phyloP scores from a whole-genome alignment of 2,329 filamentous ascomycete genomes.

The Rhexocercosporidium sp. region DNA sequence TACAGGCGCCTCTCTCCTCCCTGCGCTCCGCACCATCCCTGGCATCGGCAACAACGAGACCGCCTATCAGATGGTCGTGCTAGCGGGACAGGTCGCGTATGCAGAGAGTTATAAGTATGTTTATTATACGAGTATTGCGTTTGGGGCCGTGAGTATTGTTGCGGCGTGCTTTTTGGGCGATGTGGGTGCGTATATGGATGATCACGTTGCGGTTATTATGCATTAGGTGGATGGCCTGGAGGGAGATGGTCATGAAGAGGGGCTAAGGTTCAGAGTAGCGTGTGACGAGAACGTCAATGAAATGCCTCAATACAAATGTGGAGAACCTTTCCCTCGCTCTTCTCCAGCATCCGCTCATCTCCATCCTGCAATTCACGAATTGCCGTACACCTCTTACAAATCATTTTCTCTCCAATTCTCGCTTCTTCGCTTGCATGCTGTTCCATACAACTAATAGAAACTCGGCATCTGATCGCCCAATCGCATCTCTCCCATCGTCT shows the following conservation, averaged over 20 bases:
- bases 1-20: slow-evolving; percentile 39
- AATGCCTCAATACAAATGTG: too few relatives aligned
- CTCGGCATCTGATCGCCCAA: neutral
- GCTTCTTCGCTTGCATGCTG: too few relatives aligned
- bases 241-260: neutral
- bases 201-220: slow-evolving; percentile 57
- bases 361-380: too few relatives aligned
- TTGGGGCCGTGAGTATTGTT: slow-evolving; percentile 60
- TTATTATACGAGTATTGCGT: slow-evolving; percentile 66
- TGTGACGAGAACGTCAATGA: too few relatives aligned
- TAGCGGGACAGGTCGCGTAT: slow-evolving; percentile 60
- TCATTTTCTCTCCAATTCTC: too few relatives aligned
- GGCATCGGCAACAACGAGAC: slow-evolving; percentile 53
- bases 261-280: neutral
- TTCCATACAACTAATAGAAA: neutral
- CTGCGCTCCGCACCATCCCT: slow-evolving; percentile 44
- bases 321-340: too few relatives aligned
- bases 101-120: slow-evolving; percentile 64
- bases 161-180: slow-evolving; percentile 63
- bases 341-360: too few relatives aligned
- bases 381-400: too few relatives aligned
- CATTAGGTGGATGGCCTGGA: slow-evolving; percentile 23
- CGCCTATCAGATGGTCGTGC: slow-evolving; percentile 56
- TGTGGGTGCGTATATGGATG: slow-evolving; percentile 62
- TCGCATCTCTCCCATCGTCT: neutral